A percentile compares a stretch with the other conserved stretches of the same genome.
Evolutionary conservation across 2,329 filamentous ascomycete species (phyloP).

Genomic region (Coniella lustricola): DNA sequence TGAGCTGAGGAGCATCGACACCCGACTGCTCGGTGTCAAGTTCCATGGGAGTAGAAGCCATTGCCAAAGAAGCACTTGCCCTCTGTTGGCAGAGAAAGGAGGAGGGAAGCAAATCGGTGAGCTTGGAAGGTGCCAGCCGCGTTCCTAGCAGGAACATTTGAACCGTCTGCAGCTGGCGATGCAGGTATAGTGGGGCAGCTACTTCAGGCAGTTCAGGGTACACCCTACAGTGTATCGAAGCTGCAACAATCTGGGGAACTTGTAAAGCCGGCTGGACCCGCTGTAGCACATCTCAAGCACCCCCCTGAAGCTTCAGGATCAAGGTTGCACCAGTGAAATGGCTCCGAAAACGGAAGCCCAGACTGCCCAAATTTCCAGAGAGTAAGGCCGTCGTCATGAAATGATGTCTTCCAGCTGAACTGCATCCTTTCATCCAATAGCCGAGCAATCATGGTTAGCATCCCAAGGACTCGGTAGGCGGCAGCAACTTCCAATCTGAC

Average conservation of each 20-base stretch:
- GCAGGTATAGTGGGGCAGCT: conserved; percentile 7
- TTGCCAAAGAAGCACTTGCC: conserved; percentile 20
- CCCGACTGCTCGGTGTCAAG: conserved; percentile 39
- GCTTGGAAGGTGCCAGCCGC: not conserved
- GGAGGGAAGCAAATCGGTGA: not conserved
- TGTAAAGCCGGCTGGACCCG: conserved; percentile 1
- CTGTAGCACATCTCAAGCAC: not conserved
- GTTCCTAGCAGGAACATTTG: conserved; percentile 5
- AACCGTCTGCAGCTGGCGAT: no score
- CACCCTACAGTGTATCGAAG: not conserved
- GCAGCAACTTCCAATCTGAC: not conserved
- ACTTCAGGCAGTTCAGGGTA: no score
- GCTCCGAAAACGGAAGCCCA: conserved; percentile 3
- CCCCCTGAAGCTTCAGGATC: not conserved
- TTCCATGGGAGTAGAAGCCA: conserved; percentile 53
- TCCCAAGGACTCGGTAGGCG: not conserved
- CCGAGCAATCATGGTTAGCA: not conserved
- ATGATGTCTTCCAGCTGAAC: not conserved
- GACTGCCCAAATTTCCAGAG: not conserved
- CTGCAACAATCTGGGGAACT: conserved; percentile 7
- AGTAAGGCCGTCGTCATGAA: not conserved
- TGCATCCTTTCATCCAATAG: no score
- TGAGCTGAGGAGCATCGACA: conserved; percentile 35
- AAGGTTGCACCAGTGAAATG: conserved; percentile 1
- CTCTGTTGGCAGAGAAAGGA: not conserved